Percentiles rank a stretch among this genome's conserved stretches.
Conservation (phyloP, 352 stramenopile species). For the Phytophthora colocasiae region DNA sequence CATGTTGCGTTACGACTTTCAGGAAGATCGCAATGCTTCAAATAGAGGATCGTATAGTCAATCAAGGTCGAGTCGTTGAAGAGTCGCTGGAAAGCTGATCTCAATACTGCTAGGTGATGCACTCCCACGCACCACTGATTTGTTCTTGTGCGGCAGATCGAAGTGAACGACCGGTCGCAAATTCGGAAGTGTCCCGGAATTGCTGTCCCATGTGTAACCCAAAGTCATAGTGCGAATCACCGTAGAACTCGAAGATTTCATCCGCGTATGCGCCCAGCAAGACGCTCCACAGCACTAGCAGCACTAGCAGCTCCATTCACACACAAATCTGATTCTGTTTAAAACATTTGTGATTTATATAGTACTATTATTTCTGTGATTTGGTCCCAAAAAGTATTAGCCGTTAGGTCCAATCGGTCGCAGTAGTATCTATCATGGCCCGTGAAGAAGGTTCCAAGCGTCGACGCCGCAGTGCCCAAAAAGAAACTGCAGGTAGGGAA, state of each 20-base stretch:
- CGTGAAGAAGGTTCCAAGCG: slow-evolving; percentile 9
- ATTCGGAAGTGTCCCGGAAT: slow-evolving; percentile 56
- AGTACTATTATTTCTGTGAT: neutral
- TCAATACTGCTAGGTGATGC: too few relatives aligned
- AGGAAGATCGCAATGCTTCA: too few relatives aligned
- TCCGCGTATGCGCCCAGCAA: slow-evolving; percentile 32
- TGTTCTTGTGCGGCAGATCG: too few relatives aligned
- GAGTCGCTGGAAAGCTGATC: too few relatives aligned
- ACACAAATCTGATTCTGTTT: neutral
- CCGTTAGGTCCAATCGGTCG: too few relatives aligned
- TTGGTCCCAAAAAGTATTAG: slow-evolving; percentile 5
- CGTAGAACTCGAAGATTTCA: slow-evolving; percentile 59
- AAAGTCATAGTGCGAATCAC: slow-evolving; percentile 74
- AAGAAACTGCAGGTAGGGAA: slow-evolving; percentile 12
- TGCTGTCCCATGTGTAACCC: slow-evolving; percentile 52
- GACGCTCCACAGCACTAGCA: slow-evolving; percentile 1
- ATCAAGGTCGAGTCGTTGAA: too few relatives aligned
- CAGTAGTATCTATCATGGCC: neutral
- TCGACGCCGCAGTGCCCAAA: slow-evolving; percentile 5
- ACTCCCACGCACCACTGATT: too few relatives aligned
- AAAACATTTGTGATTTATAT: neutral
- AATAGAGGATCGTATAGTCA: too few relatives aligned
- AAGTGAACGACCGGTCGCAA: too few relatives aligned
- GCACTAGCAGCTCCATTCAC: slow-evolving; percentile 4
- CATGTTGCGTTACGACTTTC: too few relatives aligned